Evolutionary conservation across 208 protist genomes (phyloP), one percentile per base, ranked within the genome.

Genomic region (Wallacemonas collosoma): DNA sequence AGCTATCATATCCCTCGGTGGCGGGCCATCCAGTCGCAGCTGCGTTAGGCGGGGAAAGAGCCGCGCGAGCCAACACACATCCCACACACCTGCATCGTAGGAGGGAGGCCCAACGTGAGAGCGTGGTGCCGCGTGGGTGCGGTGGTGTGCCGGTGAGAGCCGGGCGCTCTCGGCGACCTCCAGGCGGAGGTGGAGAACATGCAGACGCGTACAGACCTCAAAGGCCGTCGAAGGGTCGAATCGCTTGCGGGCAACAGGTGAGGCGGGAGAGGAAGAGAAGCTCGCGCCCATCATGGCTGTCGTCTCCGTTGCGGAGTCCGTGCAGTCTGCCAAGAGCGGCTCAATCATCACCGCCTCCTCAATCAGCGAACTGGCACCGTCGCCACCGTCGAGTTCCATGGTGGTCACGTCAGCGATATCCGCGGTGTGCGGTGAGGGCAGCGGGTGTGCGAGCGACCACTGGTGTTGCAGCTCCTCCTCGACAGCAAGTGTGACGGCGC

Each of bases 381-480:
- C 45, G 0, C 8, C 45, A 6, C 26, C 51, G 5, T 26, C 51
- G 26, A 26, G 26, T 26, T 26, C 26, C 26, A 0, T 26, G 26
- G 26, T 53, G 8, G 48, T 53, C 48, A 15, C 48, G 48, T 53
- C 48, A 15, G 48, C 48, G 48, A 15, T 53, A 15, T 9, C 48
- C 45, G 12, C 45, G 45, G 45, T 50, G 8, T 50, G 45, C 12
- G 45, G 45, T 6, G 45, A 6, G 45, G 45, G 45, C 45, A 50
- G 26, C 26, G 26, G 6, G 45, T 65, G 56, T 6, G 8, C 17
- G 9, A 38, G 3, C 56, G 36, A 62, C 60, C 60, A 65, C 60
- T 65, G 60, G 12, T 65, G 38, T 41, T 65, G 60, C 9, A 65
- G 60, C 43, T 65, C 60, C 43, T 65, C 60, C 60, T 65, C 60